Conservation (phyloP, 352 stramenopile genomes). For the Globisporangium recalcitrans region DNA sequence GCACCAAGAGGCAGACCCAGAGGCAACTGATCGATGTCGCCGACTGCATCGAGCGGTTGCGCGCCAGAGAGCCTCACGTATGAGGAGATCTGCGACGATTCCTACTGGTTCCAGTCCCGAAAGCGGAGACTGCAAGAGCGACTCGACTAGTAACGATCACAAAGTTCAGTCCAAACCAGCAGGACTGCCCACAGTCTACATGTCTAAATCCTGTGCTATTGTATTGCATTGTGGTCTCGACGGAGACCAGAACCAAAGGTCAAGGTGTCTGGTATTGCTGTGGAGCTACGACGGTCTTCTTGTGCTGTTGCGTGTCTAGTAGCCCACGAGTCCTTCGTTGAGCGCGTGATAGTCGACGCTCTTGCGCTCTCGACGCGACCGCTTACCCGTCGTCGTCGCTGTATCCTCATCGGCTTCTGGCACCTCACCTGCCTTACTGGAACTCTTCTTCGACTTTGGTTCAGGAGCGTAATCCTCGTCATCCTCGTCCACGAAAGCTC, state of each 20-base stretch:
- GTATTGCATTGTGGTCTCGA: too few species aligned
- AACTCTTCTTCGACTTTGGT: conserved; percentile 1
- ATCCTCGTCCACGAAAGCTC: conserved; percentile 16
- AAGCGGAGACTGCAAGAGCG: not conserved
- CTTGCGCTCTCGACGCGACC: conserved; percentile 24
- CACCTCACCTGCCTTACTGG: not conserved
- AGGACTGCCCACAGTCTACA: too few species aligned
- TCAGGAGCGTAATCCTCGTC: conserved; percentile 13
- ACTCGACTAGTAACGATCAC: not conserved
- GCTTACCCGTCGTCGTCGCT: not conserved
- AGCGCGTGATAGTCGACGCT: conserved; percentile 57
- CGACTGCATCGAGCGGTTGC: not conserved
- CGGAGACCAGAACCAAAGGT: too few species aligned
- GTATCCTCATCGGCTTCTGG: not conserved
- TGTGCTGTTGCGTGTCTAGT: too few species aligned
- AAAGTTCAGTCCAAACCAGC: too few species aligned
- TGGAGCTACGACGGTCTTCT: not conserved
- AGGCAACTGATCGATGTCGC: not conserved
- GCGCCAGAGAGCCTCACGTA: not conserved
- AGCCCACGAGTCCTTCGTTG: conserved; percentile 42
- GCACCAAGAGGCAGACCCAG: not conserved
- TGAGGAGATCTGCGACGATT: not conserved
- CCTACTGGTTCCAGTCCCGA: not conserved
- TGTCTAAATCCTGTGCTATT: not conserved
- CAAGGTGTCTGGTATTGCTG: too few species aligned